Evolutionary conservation across 73 alveolate genomes (phyloP), one percentile per base, ranked within the genome.

Genomic region (Blepharisma stoltei): DNA sequence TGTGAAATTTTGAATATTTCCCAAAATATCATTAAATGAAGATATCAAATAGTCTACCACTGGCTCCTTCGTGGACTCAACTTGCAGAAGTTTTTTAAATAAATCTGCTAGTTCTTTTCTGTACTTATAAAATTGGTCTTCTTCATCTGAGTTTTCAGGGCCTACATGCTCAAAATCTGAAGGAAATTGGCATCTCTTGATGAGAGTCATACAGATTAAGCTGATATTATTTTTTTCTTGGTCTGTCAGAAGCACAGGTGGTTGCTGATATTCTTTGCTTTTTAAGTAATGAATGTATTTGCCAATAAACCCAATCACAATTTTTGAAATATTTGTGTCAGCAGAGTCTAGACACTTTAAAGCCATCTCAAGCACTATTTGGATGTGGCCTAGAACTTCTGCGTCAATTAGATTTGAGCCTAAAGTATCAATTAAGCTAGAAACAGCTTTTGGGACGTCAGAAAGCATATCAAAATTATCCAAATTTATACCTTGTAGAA

Each of bases 401-500:
- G 23, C 18, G 73, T 60, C 73, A 8, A 60, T 8, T 18, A 60
- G 73, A 60, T 60, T 14, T 0, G 14, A n/a, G 11, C 49, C 73
- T 25, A 60, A 5, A 1, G 73, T 14, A 25, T 60, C 73, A 14
- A 60, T 14, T 14, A 60, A 4, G 5, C 37, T 60, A 0, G 73
- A n/a, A n/a, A 60, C 23, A 1, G 73, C 23, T 60, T 60, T 60
- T 18, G 73, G 73, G 18, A 60, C 48, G 5, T 60, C 73, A 60
- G 73, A 60, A 60, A 60, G 73, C 73, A 60, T 60, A 60, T 60
- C 73, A 60, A 60, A 60, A 60, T 4, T 9, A 8, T 60, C 73
- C 14, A 60, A 60, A 60, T 14, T 60, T 8, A 60, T 14, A 5
- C 23, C 23, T 25, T 25, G 37, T 14, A 60, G 18, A 25, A 60